These are phyloP conservation scores for Cicer judaicum DNA, from an alignment of 306 rosid genomes.

Conservation along the genomic window DNA sequence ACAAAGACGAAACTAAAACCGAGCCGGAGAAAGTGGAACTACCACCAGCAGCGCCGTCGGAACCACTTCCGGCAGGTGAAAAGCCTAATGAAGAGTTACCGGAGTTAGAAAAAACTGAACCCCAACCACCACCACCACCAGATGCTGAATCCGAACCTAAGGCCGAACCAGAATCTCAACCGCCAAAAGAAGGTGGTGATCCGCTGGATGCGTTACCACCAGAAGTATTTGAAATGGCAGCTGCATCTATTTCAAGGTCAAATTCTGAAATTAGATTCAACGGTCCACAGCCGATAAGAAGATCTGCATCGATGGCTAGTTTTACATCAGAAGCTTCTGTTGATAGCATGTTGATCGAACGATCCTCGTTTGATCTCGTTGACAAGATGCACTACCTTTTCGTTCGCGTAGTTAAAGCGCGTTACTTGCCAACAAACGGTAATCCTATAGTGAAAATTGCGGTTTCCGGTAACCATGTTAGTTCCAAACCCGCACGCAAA, in stretches of 20 bases:
- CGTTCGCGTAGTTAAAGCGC: constrained; percentile 74
- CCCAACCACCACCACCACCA: not conserved
- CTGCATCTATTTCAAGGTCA: constrained; percentile 41
- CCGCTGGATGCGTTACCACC: constrained; percentile 32
- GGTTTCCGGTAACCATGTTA: constrained; percentile 53
- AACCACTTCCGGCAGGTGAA: constrained; percentile 19
- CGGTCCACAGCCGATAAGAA: constrained; percentile 58
- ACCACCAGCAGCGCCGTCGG: constrained; percentile 3
- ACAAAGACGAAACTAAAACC: not conserved
- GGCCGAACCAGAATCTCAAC: not conserved
- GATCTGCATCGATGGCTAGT: constrained; percentile 42
- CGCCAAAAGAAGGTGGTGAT: constrained; percentile 4
- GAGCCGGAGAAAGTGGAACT: constrained; percentile 6
- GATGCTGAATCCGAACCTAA: constrained; percentile 32
- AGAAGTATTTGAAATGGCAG: constrained; percentile 4
- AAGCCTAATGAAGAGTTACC: constrained; percentile 35
- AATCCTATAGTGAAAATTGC: constrained; percentile 63
- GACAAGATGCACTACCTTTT: constrained; percentile 94
- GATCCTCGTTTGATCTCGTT: constrained; percentile 78
- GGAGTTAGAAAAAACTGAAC: constrained; percentile 17
- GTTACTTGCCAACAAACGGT: constrained; percentile 61
- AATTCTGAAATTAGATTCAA: constrained; percentile 53
- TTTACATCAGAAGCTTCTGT: constrained; percentile 51
- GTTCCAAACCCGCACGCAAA: constrained; percentile 65
- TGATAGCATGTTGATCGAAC: constrained; percentile 55